phyloP scores from a whole-genome alignment of 805 yeast genomes.

The Ogataea parapolymorpha region DNA sequence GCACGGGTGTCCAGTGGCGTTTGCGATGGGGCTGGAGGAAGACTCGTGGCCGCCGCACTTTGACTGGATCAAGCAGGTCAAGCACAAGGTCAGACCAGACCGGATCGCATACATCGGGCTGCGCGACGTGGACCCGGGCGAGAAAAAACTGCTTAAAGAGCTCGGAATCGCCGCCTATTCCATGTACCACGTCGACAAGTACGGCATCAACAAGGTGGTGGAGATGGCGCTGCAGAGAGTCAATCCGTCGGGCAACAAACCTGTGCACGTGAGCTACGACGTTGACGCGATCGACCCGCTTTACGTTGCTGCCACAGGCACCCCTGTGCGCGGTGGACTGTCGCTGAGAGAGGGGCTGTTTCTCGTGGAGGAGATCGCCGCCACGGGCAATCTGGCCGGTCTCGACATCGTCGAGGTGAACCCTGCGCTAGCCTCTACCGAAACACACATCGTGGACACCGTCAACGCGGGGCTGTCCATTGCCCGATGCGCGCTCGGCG shows the following conservation, averaged over 20 bases:
- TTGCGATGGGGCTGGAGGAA: slow-evolving; percentile 75
- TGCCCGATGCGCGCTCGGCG: slow-evolving; percentile 93
- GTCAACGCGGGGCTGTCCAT: slow-evolving; percentile 87
- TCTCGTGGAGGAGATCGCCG: slow-evolving; percentile 88
- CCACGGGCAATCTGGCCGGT: slow-evolving; percentile 81
- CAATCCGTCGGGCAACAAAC: slow-evolving; percentile 65
- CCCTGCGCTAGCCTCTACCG: slow-evolving; percentile 80
- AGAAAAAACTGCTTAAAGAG: slow-evolving; percentile 68
- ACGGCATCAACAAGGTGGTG: slow-evolving; percentile 86
- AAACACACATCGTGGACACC: slow-evolving; percentile 74
- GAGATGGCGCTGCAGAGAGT: slow-evolving; percentile 83
- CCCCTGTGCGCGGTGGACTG: slow-evolving; percentile 95
- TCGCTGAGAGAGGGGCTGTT: slow-evolving; percentile 92
- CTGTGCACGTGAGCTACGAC: slow-evolving; percentile 89
- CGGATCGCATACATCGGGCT: slow-evolving; percentile 91
- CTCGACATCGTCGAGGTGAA: slow-evolving; percentile 93
- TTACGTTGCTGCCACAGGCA: slow-evolving; percentile 95
- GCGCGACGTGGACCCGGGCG: slow-evolving; percentile 89
- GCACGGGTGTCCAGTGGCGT: slow-evolving; percentile 96
- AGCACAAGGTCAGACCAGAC: slow-evolving; percentile 57
- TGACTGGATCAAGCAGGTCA: slow-evolving; percentile 57
- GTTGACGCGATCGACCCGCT: slow-evolving; percentile 96
- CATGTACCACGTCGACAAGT: slow-evolving; percentile 94
- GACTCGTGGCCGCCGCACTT: slow-evolving; percentile 70
- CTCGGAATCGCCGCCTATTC: slow-evolving; percentile 78